Base-by-base conservation (phyloP, 176 grass and related monocot genomes). In the Raddia distichophylla region DNA sequence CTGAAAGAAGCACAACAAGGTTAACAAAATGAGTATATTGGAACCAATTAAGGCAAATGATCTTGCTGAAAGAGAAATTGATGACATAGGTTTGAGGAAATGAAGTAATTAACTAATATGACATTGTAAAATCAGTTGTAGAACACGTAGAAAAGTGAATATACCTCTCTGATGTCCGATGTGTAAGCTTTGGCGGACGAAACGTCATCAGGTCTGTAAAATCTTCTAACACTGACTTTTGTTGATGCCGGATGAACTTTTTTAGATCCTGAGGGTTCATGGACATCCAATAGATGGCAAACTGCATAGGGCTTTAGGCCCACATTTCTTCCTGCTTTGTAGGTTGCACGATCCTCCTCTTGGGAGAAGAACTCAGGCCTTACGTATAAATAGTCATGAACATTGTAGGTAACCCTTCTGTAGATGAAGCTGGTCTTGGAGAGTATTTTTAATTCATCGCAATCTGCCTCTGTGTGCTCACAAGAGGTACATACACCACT, bases 141-240 rank as follows among this genome's bases (percentile, higher is more conserved):
- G 5, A 74, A 74, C 48, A 82, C 32, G 54, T 22, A 54, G 55
- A 60, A 40, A 83, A 37, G 3, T 14, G 35, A 80, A 53, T 53
- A 60, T 55, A 99, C 96, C 86, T 99, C 96, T 95, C 96, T 91
- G 62, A 99, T 93, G 83, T 99, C 96, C 7, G 96, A 99, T 74
- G 63, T 52, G 77, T 99, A 96, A 78, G 93, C 91, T 95, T 99
- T 99, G 43, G 74, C 66, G 67, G 93, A 56, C 10, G 91, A 99
- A 75, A 99, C 79, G 77, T 99, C 91, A 78, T 99, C 93, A 84
- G 96, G 93, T 71, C 96, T 91, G 84, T 99, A 99, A 87, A 95
- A 95, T 80, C 91, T 93, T 86, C 96, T 88, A 32, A 90, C 91
- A 80, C 92, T 91, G 56, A 99, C 69, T 88, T 90, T 74, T 69